phyloP scores from a whole-genome alignment of 2,329 filamentous ascomycete species.

The Curvularia sp. region DNA sequence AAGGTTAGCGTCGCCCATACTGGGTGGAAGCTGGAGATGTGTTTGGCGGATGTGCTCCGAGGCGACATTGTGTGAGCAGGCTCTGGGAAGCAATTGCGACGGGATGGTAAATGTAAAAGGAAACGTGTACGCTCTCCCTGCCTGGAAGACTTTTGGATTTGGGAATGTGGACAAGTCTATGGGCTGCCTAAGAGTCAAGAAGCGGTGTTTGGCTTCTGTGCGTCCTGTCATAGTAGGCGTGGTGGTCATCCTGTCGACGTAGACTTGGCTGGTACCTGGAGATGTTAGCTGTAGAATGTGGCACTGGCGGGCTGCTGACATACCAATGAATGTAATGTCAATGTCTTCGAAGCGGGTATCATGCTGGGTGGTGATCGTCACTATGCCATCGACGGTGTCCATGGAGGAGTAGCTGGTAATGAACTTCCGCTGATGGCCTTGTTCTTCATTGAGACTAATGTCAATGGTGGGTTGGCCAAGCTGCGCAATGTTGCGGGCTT shows the following conservation, averaged over 20 bases:
- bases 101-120: conserved; percentile 71
- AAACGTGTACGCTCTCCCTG: conserved; percentile 64
- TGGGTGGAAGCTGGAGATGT: conserved; percentile 67
- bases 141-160: conserved; percentile 60
- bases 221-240: conserved; percentile 61
- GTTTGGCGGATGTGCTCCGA: conserved; percentile 61
- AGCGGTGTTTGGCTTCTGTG: conserved; percentile 65
- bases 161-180: conserved; percentile 62
- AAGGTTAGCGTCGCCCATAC: conserved; percentile 65
- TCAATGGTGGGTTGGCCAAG: conserved; percentile 52
- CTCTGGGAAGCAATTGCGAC: conserved; percentile 63
- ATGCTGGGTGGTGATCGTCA: conserved; percentile 57
- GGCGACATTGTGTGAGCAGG: conserved; percentile 62
- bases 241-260: conserved; percentile 62
- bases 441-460: conserved; percentile 50
- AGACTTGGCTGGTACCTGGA: conserved; percentile 59
- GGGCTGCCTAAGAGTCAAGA: conserved; percentile 68
- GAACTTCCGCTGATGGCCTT: conserved; percentile 39
- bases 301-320: conserved; percentile 17
- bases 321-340: conserved; percentile 65
- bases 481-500: conserved; percentile 43
- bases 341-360: conserved; percentile 65
- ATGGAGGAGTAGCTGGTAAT: conserved; percentile 63
- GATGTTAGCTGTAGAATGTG: conserved; percentile 21
- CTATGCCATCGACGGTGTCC: conserved; percentile 63